These are phyloP conservation scores for Setaria viridis DNA, from an alignment of 202 grass and related monocot species.

Conservation along the genomic window DNA sequence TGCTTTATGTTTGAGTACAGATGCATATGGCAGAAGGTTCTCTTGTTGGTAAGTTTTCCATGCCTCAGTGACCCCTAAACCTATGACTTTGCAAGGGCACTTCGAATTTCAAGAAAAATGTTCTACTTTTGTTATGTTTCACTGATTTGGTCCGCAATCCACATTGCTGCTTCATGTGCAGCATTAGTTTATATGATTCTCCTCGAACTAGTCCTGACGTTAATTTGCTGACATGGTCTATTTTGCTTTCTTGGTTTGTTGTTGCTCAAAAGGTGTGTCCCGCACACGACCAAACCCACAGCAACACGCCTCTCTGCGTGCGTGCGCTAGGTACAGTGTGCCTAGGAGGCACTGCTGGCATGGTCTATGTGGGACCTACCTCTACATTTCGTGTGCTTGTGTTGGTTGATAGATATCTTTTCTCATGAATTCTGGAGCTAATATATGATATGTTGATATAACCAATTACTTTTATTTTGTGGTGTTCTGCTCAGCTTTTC, in stretches of 20 bases:
- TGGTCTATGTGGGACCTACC: background rate
- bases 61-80: background rate
- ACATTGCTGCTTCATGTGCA: background rate
- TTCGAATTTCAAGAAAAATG: background rate
- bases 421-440: background rate
- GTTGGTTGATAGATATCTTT: conserved; percentile 11
- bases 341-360: background rate
- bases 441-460: conserved; percentile 25
- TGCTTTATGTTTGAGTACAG: conserved; percentile 26
- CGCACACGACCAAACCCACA: too few species aligned
- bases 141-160: background rate
- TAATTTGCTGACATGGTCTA: conserved; percentile 2
- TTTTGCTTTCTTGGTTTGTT: too few species aligned
- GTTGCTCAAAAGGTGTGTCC: too few species aligned
- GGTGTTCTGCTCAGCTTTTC: conserved; percentile 20
- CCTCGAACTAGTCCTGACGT: background rate
- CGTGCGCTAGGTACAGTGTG: too few species aligned
- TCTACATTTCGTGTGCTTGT: conserved; percentile 16
- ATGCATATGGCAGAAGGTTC: conserved; percentile 52
- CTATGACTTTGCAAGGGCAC: conserved; percentile 8
- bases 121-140: background rate
- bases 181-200: conserved; percentile 16
- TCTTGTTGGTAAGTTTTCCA: conserved; percentile 44
- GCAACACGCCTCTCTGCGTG: too few species aligned
- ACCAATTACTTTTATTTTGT: conserved; percentile 16